phyloP scores from a whole-genome alignment of 1,139 yeast genomes.

The Suhomyces atakaporum region DNA sequence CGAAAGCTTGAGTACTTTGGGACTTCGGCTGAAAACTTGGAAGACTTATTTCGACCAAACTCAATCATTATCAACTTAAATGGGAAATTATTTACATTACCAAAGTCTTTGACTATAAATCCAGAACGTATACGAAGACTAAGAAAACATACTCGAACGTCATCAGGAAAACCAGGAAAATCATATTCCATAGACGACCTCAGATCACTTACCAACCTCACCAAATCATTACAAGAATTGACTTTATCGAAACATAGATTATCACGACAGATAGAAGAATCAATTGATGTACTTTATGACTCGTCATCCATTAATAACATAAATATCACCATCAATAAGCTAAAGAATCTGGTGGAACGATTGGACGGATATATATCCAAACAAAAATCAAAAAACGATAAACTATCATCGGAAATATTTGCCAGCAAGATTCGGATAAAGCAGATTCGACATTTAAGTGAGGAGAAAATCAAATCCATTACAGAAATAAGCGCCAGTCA shows the following conservation, averaged over 20 bases:
- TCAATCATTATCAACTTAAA: conserved; percentile 28
- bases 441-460: conserved; percentile 21
- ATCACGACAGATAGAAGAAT: conserved; percentile 13
- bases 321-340: conserved; percentile 5
- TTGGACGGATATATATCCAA: conserved; percentile 23
- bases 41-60: conserved; percentile 26
- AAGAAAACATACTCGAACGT: not conserved
- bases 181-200: conserved; percentile 42
- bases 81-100: conserved; percentile 25
- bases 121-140: conserved; percentile 7
- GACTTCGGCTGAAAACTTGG: conserved; percentile 14
- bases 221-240: conserved; percentile 36
- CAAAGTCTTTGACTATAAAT: conserved; percentile 14
- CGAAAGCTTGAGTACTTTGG: conserved; percentile 21
- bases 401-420: conserved; percentile 29
- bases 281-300: conserved; percentile 17
- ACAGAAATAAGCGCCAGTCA: conserved; percentile 24
- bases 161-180: conserved; percentile 1
- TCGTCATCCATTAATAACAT: conserved; percentile 15
- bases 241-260: conserved; percentile 15
- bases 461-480: conserved; percentile 21
- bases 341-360: conserved; percentile 3
- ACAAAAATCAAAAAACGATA: conserved; percentile 30
- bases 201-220: conserved; percentile 34
- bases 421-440: conserved; percentile 28